A percentile compares a stretch with the other conserved stretches of the same genome.
Evolutionary conservation across 768 basidiomycete genomes (phyloP).

Genomic region (Amanita brunnescens): DNA sequence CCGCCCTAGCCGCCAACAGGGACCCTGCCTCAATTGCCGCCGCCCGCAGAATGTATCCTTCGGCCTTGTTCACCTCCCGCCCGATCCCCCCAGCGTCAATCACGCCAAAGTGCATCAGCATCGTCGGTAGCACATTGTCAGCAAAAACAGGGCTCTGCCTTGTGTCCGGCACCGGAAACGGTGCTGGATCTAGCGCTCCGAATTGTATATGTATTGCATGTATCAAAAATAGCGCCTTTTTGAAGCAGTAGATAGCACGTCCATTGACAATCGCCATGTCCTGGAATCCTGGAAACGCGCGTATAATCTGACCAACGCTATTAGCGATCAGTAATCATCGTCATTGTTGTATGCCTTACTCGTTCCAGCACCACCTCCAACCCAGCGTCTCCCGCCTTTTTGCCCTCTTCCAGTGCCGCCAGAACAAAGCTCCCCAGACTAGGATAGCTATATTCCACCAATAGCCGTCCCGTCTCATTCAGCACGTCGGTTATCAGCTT

Average conservation of each 20-base stretch:
- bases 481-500: conserved; percentile 51
- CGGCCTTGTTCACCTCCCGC: conserved; percentile 46
- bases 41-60: conserved; percentile 68
- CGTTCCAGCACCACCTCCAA: conserved; percentile 57
- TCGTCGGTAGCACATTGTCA: conserved; percentile 80
- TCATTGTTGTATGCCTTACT: conserved; percentile 32
- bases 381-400: conserved; percentile 25
- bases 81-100: conserved; percentile 42
- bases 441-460: conserved; percentile 52
- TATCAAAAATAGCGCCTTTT: conserved; percentile 80
- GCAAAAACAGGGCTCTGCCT: conserved; percentile 56
- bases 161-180: conserved; percentile 59
- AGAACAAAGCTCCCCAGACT: conserved; percentile 69
- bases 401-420: conserved; percentile 54
- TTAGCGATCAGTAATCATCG: too few relatives aligned
- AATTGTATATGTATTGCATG: conserved; percentile 65
- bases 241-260: conserved; percentile 76
- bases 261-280: conserved; percentile 67
- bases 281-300: conserved; percentile 72
- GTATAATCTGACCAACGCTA: conserved; percentile 50
- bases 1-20: conserved; percentile 31
- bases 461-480: conserved; percentile 63
- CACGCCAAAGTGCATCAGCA: conserved; percentile 69
- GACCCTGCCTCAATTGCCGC: conserved; percentile 78
- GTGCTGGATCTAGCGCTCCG: conserved; percentile 38